phyloP scores from a whole-genome alignment of 2,329 filamentous ascomycete genomes.

The Aspergillus sp. region DNA sequence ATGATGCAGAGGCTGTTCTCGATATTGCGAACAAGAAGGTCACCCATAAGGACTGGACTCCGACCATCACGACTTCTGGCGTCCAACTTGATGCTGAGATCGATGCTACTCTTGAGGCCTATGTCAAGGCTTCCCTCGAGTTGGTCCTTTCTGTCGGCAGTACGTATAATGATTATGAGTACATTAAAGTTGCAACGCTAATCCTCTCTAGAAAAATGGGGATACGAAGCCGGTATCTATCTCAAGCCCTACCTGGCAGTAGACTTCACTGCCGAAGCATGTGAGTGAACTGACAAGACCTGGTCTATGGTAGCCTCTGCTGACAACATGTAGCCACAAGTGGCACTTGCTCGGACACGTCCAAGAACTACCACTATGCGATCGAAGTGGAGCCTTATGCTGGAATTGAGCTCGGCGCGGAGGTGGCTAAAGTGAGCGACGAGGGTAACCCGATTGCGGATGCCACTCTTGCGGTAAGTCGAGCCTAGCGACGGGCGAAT shows the following conservation, averaged over 20 bases:
- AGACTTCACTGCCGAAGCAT: slow-evolving; percentile 14
- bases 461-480: slow-evolving; percentile 17
- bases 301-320: neutral
- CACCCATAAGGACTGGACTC: slow-evolving; percentile 19
- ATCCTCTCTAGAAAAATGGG: slow-evolving; percentile 13
- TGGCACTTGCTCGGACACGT: slow-evolving; percentile 9
- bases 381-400: slow-evolving; percentile 13
- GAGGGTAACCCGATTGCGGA: slow-evolving; percentile 11
- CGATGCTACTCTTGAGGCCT: slow-evolving; percentile 13
- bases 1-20: slow-evolving; percentile 25
- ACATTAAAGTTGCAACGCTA: neutral
- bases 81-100: slow-evolving; percentile 21
- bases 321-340: slow-evolving; percentile 16
- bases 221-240: slow-evolving; percentile 23
- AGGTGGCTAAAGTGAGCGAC: slow-evolving; percentile 14
- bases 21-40: slow-evolving; percentile 21
- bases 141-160: slow-evolving; percentile 15
- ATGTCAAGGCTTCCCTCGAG: slow-evolving; percentile 20
- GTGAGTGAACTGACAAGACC: slow-evolving; percentile 13
- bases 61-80: slow-evolving; percentile 13
- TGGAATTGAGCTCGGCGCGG: slow-evolving; percentile 18
- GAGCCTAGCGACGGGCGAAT: too few species aligned
- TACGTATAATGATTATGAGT: slow-evolving; percentile 4
- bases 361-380: slow-evolving; percentile 6
- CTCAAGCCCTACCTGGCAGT: slow-evolving; percentile 20